Evolutionary conservation across 495 filamentous ascomycete species (phyloP).

Genomic region (Neurospora sp.): DNA sequence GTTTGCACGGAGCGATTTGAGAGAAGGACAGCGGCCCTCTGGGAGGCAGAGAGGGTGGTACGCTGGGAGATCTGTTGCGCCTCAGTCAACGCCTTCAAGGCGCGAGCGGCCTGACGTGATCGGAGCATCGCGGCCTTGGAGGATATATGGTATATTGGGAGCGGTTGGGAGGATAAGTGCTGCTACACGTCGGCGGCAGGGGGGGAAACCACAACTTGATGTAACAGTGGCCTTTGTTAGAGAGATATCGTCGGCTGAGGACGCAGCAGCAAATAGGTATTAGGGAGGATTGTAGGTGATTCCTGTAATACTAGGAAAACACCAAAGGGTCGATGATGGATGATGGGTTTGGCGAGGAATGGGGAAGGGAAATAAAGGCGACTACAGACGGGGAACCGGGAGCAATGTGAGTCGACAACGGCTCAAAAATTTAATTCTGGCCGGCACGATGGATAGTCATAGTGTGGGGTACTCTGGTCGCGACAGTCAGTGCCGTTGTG

Average conservation of each 20-base stretch:
- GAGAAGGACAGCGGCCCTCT: conserved; percentile 17
- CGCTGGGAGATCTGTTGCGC: conserved; percentile 23
- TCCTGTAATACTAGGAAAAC: neutral
- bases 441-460: neutral
- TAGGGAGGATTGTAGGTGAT: neutral
- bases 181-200: neutral
- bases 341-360: neutral
- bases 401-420: neutral
- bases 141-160: neutral
- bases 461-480: neutral
- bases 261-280: neutral
- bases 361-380: neutral
- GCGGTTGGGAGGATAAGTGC: neutral
- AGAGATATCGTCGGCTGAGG: neutral
- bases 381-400: neutral
- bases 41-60: conserved; percentile 13
- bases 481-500: neutral
- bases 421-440: neutral
- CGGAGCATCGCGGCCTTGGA: conserved; percentile 29
- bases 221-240: neutral
- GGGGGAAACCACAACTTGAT: neutral
- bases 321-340: neutral
- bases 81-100: conserved; percentile 34
- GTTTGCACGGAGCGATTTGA: conserved; percentile 14
- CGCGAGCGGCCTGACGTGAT: conserved; percentile 29